These are phyloP conservation scores for Penicillium waksmanii DNA, from an alignment of 495 filamentous ascomycete genomes.

Conservation along the genomic window DNA sequence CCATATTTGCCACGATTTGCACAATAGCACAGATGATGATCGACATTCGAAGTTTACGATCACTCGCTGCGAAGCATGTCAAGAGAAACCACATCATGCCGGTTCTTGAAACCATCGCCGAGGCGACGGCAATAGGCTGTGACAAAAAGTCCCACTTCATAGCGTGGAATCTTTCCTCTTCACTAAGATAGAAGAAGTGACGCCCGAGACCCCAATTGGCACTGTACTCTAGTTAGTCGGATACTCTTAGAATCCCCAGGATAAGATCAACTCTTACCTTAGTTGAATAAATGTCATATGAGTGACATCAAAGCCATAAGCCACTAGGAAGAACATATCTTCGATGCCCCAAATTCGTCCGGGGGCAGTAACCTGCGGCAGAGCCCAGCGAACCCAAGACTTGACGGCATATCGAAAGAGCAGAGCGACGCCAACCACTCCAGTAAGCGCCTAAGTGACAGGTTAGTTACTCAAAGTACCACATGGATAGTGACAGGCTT, in stretches of 20 bases:
- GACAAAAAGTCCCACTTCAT: constrained; percentile 41
- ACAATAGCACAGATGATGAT: constrained; percentile 38
- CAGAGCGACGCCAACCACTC: constrained; percentile 32
- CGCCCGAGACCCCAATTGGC: constrained; percentile 38
- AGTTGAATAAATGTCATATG: constrained; percentile 39
- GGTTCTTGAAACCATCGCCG: constrained; percentile 46
- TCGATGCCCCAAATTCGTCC: constrained; percentile 41
- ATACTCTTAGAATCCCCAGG: neutral
- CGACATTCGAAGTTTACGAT: constrained; percentile 30
- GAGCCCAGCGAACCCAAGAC: constrained; percentile 38
- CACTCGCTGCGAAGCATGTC: constrained; percentile 39
- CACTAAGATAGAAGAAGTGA: constrained; percentile 34
- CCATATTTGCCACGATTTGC: constrained; percentile 38
- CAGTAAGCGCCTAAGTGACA: constrained; percentile 32
- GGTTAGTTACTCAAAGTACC: neutral
- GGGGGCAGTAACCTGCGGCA: constrained; percentile 40
- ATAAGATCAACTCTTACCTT: constrained; percentile 24
- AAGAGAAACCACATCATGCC: constrained; percentile 47
- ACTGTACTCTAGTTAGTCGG: constrained; percentile 5
- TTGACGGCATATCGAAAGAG: constrained; percentile 40
- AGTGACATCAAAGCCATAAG: constrained; percentile 34
- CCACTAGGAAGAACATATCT: constrained; percentile 37
- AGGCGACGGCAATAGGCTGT: constrained; percentile 46
- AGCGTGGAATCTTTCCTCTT: constrained; percentile 22
- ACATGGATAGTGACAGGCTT: neutral